Base-by-base conservation (phyloP, 2,329 filamentous ascomycete genomes). In the Aspergillus pseudoglaucus region DNA sequence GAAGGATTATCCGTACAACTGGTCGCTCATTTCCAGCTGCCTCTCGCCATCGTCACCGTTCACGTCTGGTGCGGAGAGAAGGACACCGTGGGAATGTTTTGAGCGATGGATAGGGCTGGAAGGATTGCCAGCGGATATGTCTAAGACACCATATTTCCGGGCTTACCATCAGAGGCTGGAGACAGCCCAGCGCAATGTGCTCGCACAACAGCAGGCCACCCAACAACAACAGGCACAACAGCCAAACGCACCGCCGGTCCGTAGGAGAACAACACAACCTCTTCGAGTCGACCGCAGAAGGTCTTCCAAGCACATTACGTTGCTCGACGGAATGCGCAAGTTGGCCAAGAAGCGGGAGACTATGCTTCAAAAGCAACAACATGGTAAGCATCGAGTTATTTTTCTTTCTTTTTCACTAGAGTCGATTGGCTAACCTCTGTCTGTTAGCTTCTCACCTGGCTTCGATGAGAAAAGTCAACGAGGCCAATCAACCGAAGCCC, bases 81-180 rank as follows among this genome's bases (percentile, higher is more conserved):
- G 93, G 42, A 97, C 91, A 2, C 90, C 91, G 0, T 98, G 93
- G 93, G 93, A 98, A 71, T 98, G 93, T 64, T 98, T 98, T 59
- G 93, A 98, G 69, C 82, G 93, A 39, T 98, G 91, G 91, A 87
- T 96, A 47, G 84, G 87, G 57, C 74, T 97, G 10, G 93, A 97
- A 70, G 90, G 90, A 1, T 75, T 96, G 33, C 91, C 93, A 4
- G 82, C 85, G 9, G 93, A 98, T 55, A 94, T 97, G 85, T 84
- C 87, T 15, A 95, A 95, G 71, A 95, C 89, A 0, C 86, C 90
- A 40, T 98, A 97, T 65, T 98, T 97, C 76, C 88, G 90, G 61
- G 81, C 81, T 9, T 85, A 84, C 59, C 81, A 81, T 52, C 73
- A 78, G 47, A 72, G 83, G 35, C 71, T 85, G 39, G 82, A 86